Evolutionary conservation across 2,329 filamentous ascomycete genomes (phyloP).

Genomic region (Penicillium olsonii): DNA sequence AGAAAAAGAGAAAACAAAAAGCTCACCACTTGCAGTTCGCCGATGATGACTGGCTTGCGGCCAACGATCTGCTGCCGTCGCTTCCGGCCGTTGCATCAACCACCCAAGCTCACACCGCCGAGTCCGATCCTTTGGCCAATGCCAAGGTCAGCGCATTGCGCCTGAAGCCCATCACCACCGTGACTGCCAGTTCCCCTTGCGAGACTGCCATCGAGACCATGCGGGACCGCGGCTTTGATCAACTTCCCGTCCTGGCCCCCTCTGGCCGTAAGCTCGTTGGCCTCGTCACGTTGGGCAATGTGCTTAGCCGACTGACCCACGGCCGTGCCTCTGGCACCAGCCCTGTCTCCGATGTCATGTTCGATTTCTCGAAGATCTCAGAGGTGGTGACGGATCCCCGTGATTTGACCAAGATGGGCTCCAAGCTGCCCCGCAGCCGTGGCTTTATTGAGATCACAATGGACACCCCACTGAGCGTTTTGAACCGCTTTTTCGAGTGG

Average conservation of each 20-base stretch:
- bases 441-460: constrained; percentile 93
- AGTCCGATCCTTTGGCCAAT: constrained; percentile 70
- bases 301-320: constrained; percentile 84
- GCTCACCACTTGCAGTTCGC: constrained; percentile 62
- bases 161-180: constrained; percentile 89
- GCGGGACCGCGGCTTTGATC: constrained; percentile 97
- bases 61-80: constrained; percentile 82
- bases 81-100: constrained; percentile 49
- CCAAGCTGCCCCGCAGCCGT: constrained; percentile 51
- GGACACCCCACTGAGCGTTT: constrained; percentile 77
- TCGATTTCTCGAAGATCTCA: constrained; percentile 83
- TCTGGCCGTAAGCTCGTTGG: constrained; percentile 76
- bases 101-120: constrained; percentile 29
- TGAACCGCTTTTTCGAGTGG: constrained; percentile 97
- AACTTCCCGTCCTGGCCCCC: constrained; percentile 82
- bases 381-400: constrained; percentile 90
- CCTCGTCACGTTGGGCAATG: constrained; percentile 90
- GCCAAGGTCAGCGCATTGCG: constrained; percentile 81
- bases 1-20: background rate
- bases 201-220: constrained; percentile 93
- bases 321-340: constrained; percentile 74
- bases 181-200: constrained; percentile 70
- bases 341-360: constrained; percentile 88
- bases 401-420: constrained; percentile 52
- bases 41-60: constrained; percentile 97